Conservation (phyloP, 2,329 filamentous ascomycete genomes). For the Sporothrix brasiliensis region DNA sequence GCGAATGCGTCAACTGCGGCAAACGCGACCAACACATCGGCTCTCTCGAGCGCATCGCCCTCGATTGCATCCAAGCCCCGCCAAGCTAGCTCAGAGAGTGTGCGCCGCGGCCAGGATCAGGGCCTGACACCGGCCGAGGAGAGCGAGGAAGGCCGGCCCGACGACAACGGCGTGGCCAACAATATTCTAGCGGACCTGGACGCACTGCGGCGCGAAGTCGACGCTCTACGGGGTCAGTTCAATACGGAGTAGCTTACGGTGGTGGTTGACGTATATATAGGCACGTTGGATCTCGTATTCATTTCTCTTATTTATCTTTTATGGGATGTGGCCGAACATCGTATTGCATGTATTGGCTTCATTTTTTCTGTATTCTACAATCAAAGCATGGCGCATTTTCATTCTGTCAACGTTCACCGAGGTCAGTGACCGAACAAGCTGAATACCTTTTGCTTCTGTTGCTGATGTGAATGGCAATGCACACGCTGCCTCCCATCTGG, state of each 20-base stretch:
- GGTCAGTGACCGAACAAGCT: too few species aligned
- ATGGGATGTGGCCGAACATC: background rate
- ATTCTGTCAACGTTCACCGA: background rate
- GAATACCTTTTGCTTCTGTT: background rate
- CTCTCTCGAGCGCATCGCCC: background rate
- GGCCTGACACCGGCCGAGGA: slow-evolving; percentile 36
- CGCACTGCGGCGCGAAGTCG: slow-evolving; percentile 73
- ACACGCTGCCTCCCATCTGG: background rate
- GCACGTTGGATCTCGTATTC: background rate
- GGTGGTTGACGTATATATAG: slow-evolving; percentile 6
- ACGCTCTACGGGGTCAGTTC: slow-evolving; percentile 58
- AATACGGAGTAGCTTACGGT: background rate
- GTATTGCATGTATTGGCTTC: background rate
- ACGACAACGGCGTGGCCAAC: slow-evolving; percentile 46
- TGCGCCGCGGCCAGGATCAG: slow-evolving; percentile 30
- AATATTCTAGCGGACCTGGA: slow-evolving; percentile 74
- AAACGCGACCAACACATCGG: background rate
- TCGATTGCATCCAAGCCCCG: slow-evolving; percentile 36
- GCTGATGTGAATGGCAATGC: background rate
- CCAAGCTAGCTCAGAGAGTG: slow-evolving; percentile 42
- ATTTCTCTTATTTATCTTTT: background rate
- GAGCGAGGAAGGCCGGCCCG: slow-evolving; percentile 34
- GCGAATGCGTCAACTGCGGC: background rate
- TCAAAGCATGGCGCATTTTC: slow-evolving; percentile 11
- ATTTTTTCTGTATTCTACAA: slow-evolving; percentile 10